Percentiles rank a stretch among this genome's conserved stretches.
Evolutionary conservation across 2,329 filamentous ascomycete species (phyloP).

Genomic region (Bimuria novae-zelandiae): DNA sequence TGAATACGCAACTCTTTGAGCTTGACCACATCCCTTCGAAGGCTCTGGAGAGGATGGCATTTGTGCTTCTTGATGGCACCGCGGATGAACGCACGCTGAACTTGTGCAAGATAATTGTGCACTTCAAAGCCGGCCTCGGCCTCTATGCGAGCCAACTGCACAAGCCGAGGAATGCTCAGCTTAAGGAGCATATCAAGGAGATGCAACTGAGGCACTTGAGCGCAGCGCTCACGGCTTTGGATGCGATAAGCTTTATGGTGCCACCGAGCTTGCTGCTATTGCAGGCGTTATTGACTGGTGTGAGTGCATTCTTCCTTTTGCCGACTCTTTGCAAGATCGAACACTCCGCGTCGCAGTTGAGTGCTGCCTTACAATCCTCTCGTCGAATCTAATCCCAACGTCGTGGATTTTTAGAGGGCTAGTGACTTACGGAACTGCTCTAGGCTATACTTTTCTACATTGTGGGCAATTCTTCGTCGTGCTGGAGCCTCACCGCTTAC

Average conservation of each 20-base stretch:
- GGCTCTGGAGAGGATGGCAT: slow-evolving; percentile 34
- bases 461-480: slow-evolving; percentile 38
- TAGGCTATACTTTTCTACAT: slow-evolving; percentile 40
- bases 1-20: slow-evolving; percentile 27
- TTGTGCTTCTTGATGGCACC: slow-evolving; percentile 34
- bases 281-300: slow-evolving; percentile 38
- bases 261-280: slow-evolving; percentile 33
- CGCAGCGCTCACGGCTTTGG: slow-evolving; percentile 36
- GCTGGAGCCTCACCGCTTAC: slow-evolving; percentile 37
- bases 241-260: slow-evolving; percentile 33
- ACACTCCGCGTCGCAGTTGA: background rate
- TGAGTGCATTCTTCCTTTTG: slow-evolving; percentile 15
- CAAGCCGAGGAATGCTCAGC: slow-evolving; percentile 25
- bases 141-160: slow-evolving; percentile 31
- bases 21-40: slow-evolving; percentile 38
- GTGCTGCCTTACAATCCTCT: too few relatives aligned
- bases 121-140: slow-evolving; percentile 35
- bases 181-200: slow-evolving; percentile 32
- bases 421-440: background rate
- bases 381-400: too few relatives aligned
- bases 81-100: slow-evolving; percentile 35
- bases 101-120: slow-evolving; percentile 38
- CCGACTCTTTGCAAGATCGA: background rate
- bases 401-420: too few relatives aligned
- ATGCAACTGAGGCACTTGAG: slow-evolving; percentile 34